Base-by-base conservation (phyloP, 495 filamentous ascomycete species). In the Neurospora sp. region DNA sequence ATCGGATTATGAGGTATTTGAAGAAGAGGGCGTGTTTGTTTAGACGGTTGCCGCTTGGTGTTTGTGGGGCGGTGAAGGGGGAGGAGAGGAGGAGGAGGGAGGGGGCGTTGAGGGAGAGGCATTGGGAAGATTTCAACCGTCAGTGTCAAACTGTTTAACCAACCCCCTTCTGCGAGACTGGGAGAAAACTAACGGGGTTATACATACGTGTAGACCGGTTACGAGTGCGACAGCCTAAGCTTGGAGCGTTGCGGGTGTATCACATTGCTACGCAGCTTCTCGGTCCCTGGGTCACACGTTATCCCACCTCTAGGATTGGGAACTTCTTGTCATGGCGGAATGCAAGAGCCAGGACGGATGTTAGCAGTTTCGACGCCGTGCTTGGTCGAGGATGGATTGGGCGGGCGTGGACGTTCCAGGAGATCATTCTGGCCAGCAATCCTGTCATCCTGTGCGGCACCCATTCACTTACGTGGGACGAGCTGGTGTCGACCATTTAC, bases 371-470 rank as follows among this genome's bases (percentile, higher is more conserved):
- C 4, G 73, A 75, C 18, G 46, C 73, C 5, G 14, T 76, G 9
- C 70, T 78, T 5, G 54, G 72, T 39, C 46, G 71, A 4, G 40
- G 44, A 39, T 76, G 74, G 77, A 54, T 72, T 37, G 71, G 62
- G 18, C 71, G 77, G 11, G 70, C 77, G 14, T 76, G 75, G 77
- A 78, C 77, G 8, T 74, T 77, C 69, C 77, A 78, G 39, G 77
- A 78, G 40, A 49, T 77, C 12, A 71, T 75, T 4, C 71, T 77
- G 16, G 40, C 77, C 0, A n/a, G 37, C 39, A 39, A 72, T 27
- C 74, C 71, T 0, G 35, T 74, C 4, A 38, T 78, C 11, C 38
- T 78, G 0, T 77, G 74, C 42, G 74, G 75, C 18, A 35, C 54
- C 18, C 41, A 74, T 9, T 20, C 40, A 1, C 27, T 74, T 0